Conservation (phyloP, 352 stramenopile species). For the Pilasporangium apinafurcum region DNA sequence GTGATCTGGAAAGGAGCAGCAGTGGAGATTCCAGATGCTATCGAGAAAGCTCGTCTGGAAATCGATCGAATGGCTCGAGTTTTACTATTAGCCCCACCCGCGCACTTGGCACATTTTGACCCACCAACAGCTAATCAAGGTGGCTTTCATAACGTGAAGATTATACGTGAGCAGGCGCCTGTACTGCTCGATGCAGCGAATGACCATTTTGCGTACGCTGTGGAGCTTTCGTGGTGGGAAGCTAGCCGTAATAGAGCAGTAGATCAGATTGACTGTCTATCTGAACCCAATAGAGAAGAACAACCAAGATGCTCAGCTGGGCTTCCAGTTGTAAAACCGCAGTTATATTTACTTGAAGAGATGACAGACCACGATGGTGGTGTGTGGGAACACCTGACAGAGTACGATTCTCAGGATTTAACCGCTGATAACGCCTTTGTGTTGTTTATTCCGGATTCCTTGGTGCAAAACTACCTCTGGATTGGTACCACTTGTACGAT, state of each 20-base stretch:
- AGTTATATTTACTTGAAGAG: conserved; percentile 34
- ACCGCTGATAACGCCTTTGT: conserved; percentile 22
- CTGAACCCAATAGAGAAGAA: background rate
- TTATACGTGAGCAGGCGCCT: too few relatives aligned
- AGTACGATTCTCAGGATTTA: conserved; percentile 62
- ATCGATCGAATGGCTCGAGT: conserved; percentile 17
- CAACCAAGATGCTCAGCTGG: too few relatives aligned
- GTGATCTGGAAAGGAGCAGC: conserved; percentile 31
- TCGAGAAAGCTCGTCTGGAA: conserved; percentile 9
- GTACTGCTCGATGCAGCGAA: background rate
- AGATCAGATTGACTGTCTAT: too few relatives aligned
- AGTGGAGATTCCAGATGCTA: conserved; percentile 19
- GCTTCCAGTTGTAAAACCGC: conserved; percentile 6
- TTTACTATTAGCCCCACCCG: background rate
- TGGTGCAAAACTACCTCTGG: conserved; percentile 26
- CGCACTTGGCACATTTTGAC: background rate
- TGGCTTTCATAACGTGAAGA: too few relatives aligned
- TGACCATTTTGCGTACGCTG: conserved; percentile 30
- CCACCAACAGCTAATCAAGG: too few relatives aligned
- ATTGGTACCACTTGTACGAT: conserved; percentile 15
- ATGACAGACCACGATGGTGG: conserved; percentile 1
- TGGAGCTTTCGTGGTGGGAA: conserved; percentile 26
- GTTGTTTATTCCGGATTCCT: conserved; percentile 8
- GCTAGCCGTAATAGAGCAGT: background rate
- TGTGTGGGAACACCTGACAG: conserved; percentile 42